Conservation (phyloP, 139 green algal species). For the Dunaliella primolecta region DNA sequence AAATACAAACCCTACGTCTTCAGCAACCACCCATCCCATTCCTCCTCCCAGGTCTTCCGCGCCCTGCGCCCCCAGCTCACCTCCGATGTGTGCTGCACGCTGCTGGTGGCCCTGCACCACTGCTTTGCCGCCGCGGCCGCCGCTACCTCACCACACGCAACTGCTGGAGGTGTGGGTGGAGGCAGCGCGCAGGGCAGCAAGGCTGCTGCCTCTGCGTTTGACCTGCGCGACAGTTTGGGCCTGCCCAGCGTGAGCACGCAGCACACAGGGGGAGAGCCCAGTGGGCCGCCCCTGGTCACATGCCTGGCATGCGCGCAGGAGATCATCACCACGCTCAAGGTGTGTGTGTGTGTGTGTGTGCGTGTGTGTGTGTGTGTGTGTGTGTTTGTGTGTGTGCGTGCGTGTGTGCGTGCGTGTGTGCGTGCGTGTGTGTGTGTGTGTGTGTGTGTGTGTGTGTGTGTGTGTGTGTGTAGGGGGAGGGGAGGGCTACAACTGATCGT, state of each 20-base stretch:
- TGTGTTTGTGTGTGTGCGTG: not conserved
- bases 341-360: not conserved
- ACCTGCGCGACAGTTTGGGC: not conserved
- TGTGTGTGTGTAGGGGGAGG: too few species aligned
- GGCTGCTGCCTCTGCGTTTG: not conserved
- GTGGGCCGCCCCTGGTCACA: not conserved
- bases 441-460: not conserved
- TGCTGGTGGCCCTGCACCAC: conserved; percentile 74
- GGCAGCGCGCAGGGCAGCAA: not conserved
- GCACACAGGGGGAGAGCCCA: not conserved
- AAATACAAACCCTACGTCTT: too few species aligned
- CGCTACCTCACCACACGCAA: not conserved
- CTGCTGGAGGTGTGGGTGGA: too few species aligned
- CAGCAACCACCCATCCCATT: too few species aligned
- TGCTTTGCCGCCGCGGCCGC: conserved; percentile 49
- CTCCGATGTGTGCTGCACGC: conserved; percentile 56
- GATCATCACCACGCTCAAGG: conserved; percentile 17
- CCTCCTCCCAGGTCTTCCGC: conserved; percentile 69
- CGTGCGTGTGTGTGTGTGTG: not conserved
- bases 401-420: not conserved
- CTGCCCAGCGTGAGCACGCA: not conserved
- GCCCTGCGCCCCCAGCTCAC: conserved; percentile 64
- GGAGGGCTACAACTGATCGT: too few species aligned
- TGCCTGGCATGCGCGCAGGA: conserved; percentile 21
- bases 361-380: not conserved